A percentile compares a stretch with the other conserved stretches of the same genome.
These are phyloP conservation scores for Aspergillus kassunensis DNA, from an alignment of 495 filamentous ascomycete genomes.

Conservation along the genomic window DNA sequence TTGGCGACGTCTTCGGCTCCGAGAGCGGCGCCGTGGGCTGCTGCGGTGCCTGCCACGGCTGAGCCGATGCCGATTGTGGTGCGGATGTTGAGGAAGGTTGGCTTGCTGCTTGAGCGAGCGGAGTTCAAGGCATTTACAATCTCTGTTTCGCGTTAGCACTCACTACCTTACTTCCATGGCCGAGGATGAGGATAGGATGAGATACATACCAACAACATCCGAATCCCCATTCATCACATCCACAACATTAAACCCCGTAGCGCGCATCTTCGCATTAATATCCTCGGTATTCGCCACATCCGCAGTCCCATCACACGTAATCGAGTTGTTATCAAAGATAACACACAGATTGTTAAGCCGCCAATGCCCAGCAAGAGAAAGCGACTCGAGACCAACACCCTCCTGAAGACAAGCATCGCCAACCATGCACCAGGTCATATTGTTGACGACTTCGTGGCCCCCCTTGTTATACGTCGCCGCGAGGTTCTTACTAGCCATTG, in stretches of 20 bases:
- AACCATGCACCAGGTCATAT: constrained; percentile 51
- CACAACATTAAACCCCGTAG: constrained; percentile 1
- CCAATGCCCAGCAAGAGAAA: constrained; percentile 1
- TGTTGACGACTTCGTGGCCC: constrained; percentile 41
- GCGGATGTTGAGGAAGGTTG: constrained; percentile 6
- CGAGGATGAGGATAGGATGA: neutral
- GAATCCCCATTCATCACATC: neutral
- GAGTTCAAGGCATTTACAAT: neutral
- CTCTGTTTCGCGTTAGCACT: neutral
- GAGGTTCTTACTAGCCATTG: constrained; percentile 57
- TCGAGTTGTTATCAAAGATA: constrained; percentile 2
- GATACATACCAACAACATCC: constrained; percentile 2
- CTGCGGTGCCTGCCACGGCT: constrained; percentile 41
- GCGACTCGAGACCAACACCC: constrained; percentile 50
- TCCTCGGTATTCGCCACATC: constrained; percentile 5
- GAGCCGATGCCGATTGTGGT: constrained; percentile 39
- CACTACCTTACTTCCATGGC: no score
- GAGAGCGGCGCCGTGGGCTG: constrained; percentile 50
- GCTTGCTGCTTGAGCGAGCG: neutral
- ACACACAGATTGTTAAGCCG: constrained; percentile 4
- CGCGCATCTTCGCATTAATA: constrained; percentile 1
- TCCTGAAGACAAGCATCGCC: constrained; percentile 59
- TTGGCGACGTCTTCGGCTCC: constrained; percentile 42
- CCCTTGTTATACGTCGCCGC: constrained; percentile 51
- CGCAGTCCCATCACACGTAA: neutral